These are phyloP conservation scores for Solanum hybrid DNA, from an alignment of 305 asterid species.

Conservation along the genomic window DNA sequence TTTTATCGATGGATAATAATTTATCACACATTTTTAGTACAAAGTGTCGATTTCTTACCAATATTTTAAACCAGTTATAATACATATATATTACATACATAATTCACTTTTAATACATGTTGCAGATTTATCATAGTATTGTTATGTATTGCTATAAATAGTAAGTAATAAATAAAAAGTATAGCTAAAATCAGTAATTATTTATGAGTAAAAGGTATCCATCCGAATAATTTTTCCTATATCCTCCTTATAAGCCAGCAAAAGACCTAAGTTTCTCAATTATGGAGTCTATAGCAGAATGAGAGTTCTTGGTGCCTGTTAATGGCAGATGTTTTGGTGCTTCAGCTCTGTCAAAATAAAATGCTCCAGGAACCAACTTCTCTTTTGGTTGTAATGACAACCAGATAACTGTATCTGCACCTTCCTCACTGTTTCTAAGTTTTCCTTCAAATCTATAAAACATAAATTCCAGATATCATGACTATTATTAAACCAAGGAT, in stretches of 20 bases:
- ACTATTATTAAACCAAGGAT: background rate
- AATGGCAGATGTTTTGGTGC: conserved; percentile 68
- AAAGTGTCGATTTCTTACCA: no score
- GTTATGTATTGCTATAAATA: no score
- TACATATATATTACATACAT: no score
- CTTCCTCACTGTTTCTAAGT: conserved; percentile 76
- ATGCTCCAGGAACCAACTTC: conserved; percentile 55
- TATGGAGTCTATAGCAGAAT: conserved; percentile 50
- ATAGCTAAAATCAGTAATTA: no score
- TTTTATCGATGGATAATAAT: no score
- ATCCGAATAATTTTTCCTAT: background rate
- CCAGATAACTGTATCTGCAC: conserved; percentile 84
- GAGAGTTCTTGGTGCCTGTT: conserved; percentile 61
- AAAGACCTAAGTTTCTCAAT: conserved; percentile 20
- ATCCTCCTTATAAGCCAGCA: background rate
- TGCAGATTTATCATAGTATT: no score
- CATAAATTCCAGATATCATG: background rate
- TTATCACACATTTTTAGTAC: no score
- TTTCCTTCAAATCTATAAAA: conserved; percentile 57
- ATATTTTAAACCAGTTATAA: no score
- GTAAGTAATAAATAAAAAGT: no score
- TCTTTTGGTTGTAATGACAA: conserved; percentile 72
- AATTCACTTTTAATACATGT: no score
- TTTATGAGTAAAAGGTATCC: background rate
- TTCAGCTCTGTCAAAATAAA: conserved; percentile 69